A percentile compares a stretch with the other conserved stretches of the same genome.
Conservation (phyloP, 352 stramenopile genomes). For the Phytophthora pluvialis region DNA sequence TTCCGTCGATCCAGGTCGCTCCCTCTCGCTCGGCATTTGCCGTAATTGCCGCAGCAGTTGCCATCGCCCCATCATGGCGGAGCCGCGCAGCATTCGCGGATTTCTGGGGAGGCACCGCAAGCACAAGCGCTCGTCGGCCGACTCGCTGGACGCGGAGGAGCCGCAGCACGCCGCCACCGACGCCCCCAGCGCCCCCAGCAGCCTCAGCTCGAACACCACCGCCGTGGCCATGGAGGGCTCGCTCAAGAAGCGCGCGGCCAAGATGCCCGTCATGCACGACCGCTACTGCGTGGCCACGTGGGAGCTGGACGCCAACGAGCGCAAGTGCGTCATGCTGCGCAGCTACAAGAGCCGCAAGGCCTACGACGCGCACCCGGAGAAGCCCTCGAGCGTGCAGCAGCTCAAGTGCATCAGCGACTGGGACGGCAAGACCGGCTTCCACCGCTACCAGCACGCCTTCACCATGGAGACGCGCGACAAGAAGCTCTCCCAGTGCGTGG, state of each 20-base stretch:
- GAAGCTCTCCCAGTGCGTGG: conserved; percentile 81
- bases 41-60: not conserved
- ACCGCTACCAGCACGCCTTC: conserved; percentile 77
- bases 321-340: conserved; percentile 69
- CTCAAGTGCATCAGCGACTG: conserved; percentile 81
- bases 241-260: conserved; percentile 75
- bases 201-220: conserved; percentile 10
- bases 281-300: conserved; percentile 84
- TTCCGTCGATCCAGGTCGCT: conserved; percentile 34
- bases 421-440: conserved; percentile 80
- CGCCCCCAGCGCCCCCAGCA: conserved; percentile 22
- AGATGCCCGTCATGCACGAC: conserved; percentile 82
- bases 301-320: conserved; percentile 53
- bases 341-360: conserved; percentile 67
- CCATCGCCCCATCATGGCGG: conserved; percentile 7
- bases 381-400: conserved; percentile 59
- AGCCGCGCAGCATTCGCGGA: conserved; percentile 31
- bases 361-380: conserved; percentile 54
- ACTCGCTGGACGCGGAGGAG: conserved; percentile 10
- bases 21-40: not conserved
- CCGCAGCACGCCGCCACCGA: not conserved
- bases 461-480: conserved; percentile 74
- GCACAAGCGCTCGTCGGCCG: conserved; percentile 2
- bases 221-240: conserved; percentile 59
- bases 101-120: conserved; percentile 29